Evolutionary conservation across 2,329 filamentous ascomycete genomes (phyloP).

Genomic region (Epicoccum sorghinum): DNA sequence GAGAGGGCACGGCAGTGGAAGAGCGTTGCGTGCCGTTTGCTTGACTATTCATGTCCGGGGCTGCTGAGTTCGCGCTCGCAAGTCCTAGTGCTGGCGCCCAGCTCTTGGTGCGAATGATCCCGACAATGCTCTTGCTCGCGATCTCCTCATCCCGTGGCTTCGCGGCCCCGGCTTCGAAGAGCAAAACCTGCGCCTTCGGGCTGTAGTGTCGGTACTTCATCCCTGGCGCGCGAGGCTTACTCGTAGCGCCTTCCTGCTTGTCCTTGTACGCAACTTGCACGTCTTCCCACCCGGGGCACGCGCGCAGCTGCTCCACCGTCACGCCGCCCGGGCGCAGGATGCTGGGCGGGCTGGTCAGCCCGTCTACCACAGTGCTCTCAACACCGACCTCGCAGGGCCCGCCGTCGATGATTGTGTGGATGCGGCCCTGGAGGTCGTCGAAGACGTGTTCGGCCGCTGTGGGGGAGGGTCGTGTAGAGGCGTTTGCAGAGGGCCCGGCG

Average conservation of each 20-base stretch:
- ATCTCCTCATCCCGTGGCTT: conserved; percentile 39
- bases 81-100: conserved; percentile 34
- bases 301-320: conserved; percentile 76
- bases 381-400: conserved; percentile 87
- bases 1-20: not conserved
- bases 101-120: conserved; percentile 46
- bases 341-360: conserved; percentile 78
- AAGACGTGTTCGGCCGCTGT: conserved; percentile 89
- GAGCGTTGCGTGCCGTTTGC: conserved; percentile 16
- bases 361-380: conserved; percentile 96
- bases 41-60: conserved; percentile 7
- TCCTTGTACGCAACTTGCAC: conserved; percentile 82
- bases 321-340: conserved; percentile 88
- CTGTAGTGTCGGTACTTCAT: conserved; percentile 99
- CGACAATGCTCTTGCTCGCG: conserved; percentile 41
- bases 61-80: not conserved
- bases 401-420: conserved; percentile 87
- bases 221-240: conserved; percentile 79
- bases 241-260: conserved; percentile 64
- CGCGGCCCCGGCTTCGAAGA: conserved; percentile 70
- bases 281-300: conserved; percentile 79
- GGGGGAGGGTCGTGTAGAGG: conserved; percentile 89
- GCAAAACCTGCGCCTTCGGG: conserved; percentile 81
- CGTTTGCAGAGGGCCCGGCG: conserved; percentile 92
- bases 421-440: conserved; percentile 81